A percentile compares a stretch with the other conserved stretches of the same genome.
Conservation (phyloP, 441 rosid genomes). For the Pelargonium australe region DNA sequence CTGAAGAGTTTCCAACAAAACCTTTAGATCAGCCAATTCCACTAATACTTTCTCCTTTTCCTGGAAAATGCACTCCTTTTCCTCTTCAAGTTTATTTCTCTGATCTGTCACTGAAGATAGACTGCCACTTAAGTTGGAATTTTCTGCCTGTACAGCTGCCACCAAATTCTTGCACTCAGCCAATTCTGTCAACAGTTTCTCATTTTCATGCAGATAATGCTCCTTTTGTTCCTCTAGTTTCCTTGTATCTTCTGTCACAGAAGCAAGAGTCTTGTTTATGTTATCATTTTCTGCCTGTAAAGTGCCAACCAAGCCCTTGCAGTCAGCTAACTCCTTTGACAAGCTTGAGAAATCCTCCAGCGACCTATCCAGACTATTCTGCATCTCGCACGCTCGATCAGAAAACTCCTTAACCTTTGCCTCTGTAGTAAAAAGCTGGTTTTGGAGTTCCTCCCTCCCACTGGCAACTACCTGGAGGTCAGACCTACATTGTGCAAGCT, state of each 20-base stretch:
- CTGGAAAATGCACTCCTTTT: conserved; percentile 44
- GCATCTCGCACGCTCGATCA: conserved; percentile 49
- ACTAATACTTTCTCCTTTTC: conserved; percentile 30
- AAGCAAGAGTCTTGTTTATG: conserved; percentile 40
- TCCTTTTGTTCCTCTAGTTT: conserved; percentile 44
- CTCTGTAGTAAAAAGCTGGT: conserved; percentile 46
- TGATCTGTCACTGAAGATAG: conserved; percentile 37
- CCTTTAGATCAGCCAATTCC: conserved; percentile 38
- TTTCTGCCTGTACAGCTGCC: conserved; percentile 53
- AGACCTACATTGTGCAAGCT: conserved; percentile 63
- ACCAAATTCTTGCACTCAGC: conserved; percentile 45
- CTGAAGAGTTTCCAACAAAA: conserved; percentile 33
- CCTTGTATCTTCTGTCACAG: conserved; percentile 43
- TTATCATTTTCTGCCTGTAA: conserved; percentile 51
- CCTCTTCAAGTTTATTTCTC: conserved; percentile 51
- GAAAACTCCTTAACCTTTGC: conserved; percentile 46
- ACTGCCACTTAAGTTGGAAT: conserved; percentile 35
- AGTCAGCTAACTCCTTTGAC: conserved; percentile 44
- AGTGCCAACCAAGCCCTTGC: conserved; percentile 36
- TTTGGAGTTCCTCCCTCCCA: conserved; percentile 49
- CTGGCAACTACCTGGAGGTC: conserved; percentile 44
- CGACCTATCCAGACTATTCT: conserved; percentile 53
- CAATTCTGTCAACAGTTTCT: conserved; percentile 51
- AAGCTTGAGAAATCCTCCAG: conserved; percentile 34
- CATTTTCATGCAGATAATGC: conserved; percentile 38